Evolutionary conservation across 331 rosid species (phyloP).

Genomic region (Saraca asoca): DNA sequence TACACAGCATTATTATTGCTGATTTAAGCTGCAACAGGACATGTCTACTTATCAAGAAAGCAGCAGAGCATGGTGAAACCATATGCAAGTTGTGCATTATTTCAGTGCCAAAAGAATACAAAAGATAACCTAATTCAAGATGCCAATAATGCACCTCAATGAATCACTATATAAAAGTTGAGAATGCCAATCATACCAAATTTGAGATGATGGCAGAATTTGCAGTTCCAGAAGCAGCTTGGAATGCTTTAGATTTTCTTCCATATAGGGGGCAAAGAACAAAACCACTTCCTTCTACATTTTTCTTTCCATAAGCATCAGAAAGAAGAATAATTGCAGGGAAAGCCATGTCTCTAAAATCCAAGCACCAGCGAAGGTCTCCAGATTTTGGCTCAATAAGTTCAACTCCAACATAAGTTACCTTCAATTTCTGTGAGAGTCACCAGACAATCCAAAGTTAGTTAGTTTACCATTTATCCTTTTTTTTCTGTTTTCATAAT

Average conservation of each 20-base stretch:
- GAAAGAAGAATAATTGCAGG: conserved; percentile 82
- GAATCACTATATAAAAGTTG: conserved; percentile 21
- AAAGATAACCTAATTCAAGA: conserved; percentile 30
- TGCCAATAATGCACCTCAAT: conserved; percentile 7
- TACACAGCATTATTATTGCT: conserved; percentile 33
- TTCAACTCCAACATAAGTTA: conserved; percentile 84
- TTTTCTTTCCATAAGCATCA: conserved; percentile 75
- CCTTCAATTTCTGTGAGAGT: conserved; percentile 77
- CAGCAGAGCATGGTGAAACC: conserved; percentile 20
- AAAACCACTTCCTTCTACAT: conserved; percentile 80
- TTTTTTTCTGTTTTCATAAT: too few relatives aligned
- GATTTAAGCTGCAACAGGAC: conserved; percentile 6
- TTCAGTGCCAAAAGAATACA: conserved; percentile 29
- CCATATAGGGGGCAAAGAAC: conserved; percentile 93
- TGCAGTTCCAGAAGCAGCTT: conserved; percentile 87
- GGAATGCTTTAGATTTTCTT: conserved; percentile 94
- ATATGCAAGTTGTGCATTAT: conserved; percentile 23
- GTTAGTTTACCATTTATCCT: conserved; percentile 18
- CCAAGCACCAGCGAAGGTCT: conserved; percentile 99
- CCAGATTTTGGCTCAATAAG: conserved; percentile 75
- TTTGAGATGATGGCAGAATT: conserved; percentile 71
- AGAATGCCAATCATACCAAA: conserved; percentile 62
- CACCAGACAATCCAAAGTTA: conserved; percentile 35
- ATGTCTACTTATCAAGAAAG: conserved; percentile 4
- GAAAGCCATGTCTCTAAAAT: conserved; percentile 94